A percentile compares a stretch with the other conserved stretches of the same genome.
phyloP scores from a whole-genome alignment of 805 yeast genomes.

The Metschnikowia bowlesiae region DNA sequence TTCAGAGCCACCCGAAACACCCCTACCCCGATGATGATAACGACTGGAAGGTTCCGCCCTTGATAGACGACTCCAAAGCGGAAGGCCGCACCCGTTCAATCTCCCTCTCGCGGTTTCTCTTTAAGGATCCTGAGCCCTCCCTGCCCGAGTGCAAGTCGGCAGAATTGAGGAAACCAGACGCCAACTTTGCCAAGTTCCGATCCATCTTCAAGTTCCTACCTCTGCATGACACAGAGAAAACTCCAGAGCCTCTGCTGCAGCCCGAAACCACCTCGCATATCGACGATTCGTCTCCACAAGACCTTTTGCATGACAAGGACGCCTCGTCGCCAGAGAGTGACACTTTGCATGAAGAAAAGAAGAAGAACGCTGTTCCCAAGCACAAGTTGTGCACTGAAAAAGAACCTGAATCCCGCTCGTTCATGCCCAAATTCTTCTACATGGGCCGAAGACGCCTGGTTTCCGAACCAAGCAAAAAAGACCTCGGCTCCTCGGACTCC shows the following conservation, averaged over 20 bases:
- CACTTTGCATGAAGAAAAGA: not conserved
- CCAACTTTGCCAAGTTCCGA: constrained; percentile 6
- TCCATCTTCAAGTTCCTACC: constrained; percentile 13
- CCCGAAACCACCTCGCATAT: not conserved
- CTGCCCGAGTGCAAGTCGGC: not conserved
- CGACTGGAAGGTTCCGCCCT: constrained; percentile 17
- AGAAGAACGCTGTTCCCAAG: not conserved
- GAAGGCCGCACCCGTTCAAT: constrained; percentile 19
- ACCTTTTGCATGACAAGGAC: not conserved
- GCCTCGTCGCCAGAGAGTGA: not conserved
- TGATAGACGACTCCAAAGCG: constrained; percentile 5
- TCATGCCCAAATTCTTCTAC: constrained; percentile 3
- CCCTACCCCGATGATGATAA: constrained; percentile 13
- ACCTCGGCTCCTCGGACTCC: not conserved
- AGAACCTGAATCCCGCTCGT: not conserved
- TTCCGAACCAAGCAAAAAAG: constrained; percentile 3
- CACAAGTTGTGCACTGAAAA: not conserved
- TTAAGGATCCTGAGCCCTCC: constrained; percentile 18
- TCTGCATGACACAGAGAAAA: constrained; percentile 10
- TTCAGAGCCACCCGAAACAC: constrained; percentile 9
- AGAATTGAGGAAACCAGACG: not conserved
- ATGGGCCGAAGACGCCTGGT: constrained; percentile 12
- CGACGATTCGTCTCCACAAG: not conserved
- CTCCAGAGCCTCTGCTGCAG: not conserved
- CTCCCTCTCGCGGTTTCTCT: constrained; percentile 25